Percentiles rank a stretch among this genome's conserved stretches.
Evolutionary conservation across 345 rosid genomes (phyloP).

Genomic region (Citrus glauca): DNA sequence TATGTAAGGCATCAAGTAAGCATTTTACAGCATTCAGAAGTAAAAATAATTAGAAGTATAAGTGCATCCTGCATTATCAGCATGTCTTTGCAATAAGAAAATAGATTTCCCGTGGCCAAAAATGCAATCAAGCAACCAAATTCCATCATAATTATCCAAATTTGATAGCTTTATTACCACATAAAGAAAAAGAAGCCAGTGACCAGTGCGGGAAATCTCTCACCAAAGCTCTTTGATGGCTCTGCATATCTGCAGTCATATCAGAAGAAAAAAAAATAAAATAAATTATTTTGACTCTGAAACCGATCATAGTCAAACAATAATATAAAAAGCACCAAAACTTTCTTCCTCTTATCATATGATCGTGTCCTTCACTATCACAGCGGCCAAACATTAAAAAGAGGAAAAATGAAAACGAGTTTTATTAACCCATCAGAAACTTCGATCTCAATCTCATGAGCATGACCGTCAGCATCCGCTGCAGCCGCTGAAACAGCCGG

Average conservation of each 20-base stretch:
- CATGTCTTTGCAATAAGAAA: too few species aligned
- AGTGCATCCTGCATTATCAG: too few species aligned
- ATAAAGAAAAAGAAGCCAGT: slow-evolving; percentile 54
- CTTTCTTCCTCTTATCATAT: neutral
- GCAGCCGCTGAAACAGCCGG: slow-evolving; percentile 35
- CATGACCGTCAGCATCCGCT: slow-evolving; percentile 40
- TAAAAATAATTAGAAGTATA: too few species aligned
- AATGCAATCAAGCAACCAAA: neutral
- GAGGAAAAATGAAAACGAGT: neutral
- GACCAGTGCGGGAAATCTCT: slow-evolving; percentile 43
- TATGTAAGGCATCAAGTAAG: too few species aligned
- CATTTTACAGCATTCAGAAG: too few species aligned
- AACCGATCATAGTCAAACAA: neutral
- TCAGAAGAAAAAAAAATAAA: neutral
- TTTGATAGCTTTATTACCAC: slow-evolving; percentile 28
- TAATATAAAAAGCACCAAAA: neutral
- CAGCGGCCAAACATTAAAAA: slow-evolving; percentile 19
- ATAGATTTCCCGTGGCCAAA: too few species aligned
- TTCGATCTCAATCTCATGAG: slow-evolving; percentile 9
- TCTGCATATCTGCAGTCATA: slow-evolving; percentile 29
- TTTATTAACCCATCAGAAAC: slow-evolving; percentile 17
- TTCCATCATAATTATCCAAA: neutral
- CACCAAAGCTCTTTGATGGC: slow-evolving; percentile 43
- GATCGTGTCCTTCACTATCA: slow-evolving; percentile 4
- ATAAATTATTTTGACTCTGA: neutral